Base-by-base conservation (phyloP, 192 early-diverging fungal genomes). In the Backusella australiensis region DNA sequence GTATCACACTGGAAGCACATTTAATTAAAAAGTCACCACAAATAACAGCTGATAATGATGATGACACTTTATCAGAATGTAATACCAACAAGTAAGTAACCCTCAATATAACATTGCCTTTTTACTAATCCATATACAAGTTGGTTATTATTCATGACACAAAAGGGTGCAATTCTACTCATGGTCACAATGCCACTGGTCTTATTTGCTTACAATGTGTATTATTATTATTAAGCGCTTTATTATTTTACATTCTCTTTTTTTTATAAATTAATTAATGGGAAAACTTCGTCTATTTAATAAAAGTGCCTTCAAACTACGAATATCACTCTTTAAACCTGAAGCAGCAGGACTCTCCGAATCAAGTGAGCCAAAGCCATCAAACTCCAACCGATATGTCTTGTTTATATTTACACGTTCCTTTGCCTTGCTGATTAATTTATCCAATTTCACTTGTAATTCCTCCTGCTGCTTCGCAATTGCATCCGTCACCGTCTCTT, bases 201-300 rank as follows among this genome's bases (percentile, higher is more conserved):
- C 12, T 29, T 63, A 29, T 29, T 29, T 63, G 56, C 3, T 29
- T 63, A 63, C 26, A 29, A 63, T 29, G 2, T 63, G 8, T 59
- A n/a, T 59, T 14, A 11, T 14, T 14, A 21, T 14, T 11, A 59
- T 26, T 59, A 26, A 12, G 9, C 8, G 21, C 7, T 6, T 21
- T 56, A 1, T 17, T 56, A 21, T 56, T 56, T 21, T 56, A 9
- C 52, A 9, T 1, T 59, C 8, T 59, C n/a, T n/a, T 26, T 59
- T 0, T 59, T 56, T 11, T 26, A 19, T 32, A 32, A 32, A 56
- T 23, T 23, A 44, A 23, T 8, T 53, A 19, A 44, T 44, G 42
- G 86, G 86, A 34, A 87, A 87, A 41, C 85, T 87, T 34, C 86
- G 74, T 76, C 86, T 83, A 63, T 84, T 87, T 12, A 87, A 75